Evolutionary conservation across 2,329 filamentous ascomycete species (phyloP), one percentile per base, ranked within the genome.

Genomic region (Didymellaceae sp.): DNA sequence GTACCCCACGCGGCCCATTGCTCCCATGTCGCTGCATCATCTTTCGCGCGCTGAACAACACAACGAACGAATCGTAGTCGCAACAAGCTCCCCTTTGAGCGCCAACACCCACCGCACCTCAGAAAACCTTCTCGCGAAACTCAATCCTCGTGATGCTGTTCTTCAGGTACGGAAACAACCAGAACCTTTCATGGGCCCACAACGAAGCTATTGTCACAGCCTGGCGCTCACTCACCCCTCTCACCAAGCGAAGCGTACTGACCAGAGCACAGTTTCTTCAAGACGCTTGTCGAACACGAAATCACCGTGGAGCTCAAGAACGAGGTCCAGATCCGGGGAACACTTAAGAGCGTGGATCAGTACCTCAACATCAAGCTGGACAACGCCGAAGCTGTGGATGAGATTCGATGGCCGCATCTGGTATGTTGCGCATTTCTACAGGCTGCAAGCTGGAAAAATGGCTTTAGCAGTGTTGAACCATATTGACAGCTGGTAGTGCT

Each of bases 221-320:
- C 13, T 13, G 14, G 6, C 38, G 9, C n/a, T 25, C 25, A 10
- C 28, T 5, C 21, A 16, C 13, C 10, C 13, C 9, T 22, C 24
- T 17, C 16, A 9, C 13, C 2, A 11, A 18, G 18, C 8, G 1
- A 4, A 16, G n/a, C n/a, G 25, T 25, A 41, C 57, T 51, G 32
- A 58, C 22, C 6, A 6, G 8, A 8, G 16, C n/a, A 21, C 38
- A 73, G 71, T 79, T 97, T 97, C 81, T 97, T 97, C 86, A 97
- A 97, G 77, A 97, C 93, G 45, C 89, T 97, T 68, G 95, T 97
- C 74, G 94, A 97, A 80, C 89, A 94, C 64, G 87, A 95, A 80
- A 92, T 99, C 70, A 97, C 92, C 37, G 91, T 99, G 72, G 94
- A 99, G 80, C 89, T 99, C 74, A 99, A 99, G 79, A 99, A 99